Evolutionary conservation across 108 stramenopile genomes (phyloP).

Genomic region (Skeletonema marinoi): DNA sequence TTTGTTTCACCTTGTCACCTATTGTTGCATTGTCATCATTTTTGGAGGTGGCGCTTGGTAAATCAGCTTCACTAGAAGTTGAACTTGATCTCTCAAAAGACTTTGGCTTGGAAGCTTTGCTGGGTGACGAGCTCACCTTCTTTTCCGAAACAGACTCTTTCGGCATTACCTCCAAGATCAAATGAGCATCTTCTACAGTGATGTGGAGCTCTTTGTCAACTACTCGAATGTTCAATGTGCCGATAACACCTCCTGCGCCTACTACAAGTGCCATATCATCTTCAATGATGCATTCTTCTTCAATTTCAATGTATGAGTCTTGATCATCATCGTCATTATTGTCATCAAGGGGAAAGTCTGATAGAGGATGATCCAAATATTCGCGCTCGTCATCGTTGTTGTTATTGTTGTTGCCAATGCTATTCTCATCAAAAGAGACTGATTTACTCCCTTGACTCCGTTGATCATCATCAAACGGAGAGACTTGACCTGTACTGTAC

Average conservation of each 20-base stretch:
- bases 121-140: constrained; percentile 15
- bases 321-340: constrained; percentile 33
- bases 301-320: constrained; percentile 53
- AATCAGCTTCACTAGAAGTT: constrained; percentile 19
- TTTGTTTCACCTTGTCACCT: constrained; percentile 70
- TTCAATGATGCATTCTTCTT: constrained; percentile 49
- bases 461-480: not conserved
- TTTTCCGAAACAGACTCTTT: constrained; percentile 21
- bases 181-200: constrained; percentile 76
- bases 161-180: constrained; percentile 68
- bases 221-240: constrained; percentile 69
- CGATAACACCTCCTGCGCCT: constrained; percentile 73
- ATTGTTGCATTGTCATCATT: constrained; percentile 47
- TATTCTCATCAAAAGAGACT: not conserved
- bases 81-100: constrained; percentile 2
- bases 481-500: not conserved
- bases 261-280: constrained; percentile 55
- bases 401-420: not conserved
- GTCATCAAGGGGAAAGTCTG: not conserved
- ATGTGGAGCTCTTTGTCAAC: constrained; percentile 74
- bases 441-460: not conserved
- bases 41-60: not conserved
- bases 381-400: not conserved
- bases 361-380: not conserved
- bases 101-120: constrained; percentile 28